A percentile compares a stretch with the other conserved stretches of the same genome.
Evolutionary conservation across 306 rosid genomes (phyloP).

Genomic region (Geum urbanum): DNA sequence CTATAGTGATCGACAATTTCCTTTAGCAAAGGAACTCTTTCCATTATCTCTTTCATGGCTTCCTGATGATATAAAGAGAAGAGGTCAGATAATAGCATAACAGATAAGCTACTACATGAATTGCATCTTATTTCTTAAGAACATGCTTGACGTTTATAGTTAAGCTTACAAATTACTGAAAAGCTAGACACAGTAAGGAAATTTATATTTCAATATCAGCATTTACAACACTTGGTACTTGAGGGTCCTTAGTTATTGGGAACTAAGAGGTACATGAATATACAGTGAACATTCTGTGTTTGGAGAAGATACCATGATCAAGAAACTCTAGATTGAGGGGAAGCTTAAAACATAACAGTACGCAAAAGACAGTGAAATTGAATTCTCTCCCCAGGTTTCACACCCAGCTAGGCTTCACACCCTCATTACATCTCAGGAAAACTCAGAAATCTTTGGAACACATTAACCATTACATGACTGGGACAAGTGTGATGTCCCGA

Average conservation of each 20-base stretch:
- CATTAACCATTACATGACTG: too few relatives aligned
- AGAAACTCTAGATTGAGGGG: too few relatives aligned
- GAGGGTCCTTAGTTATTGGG: neutral
- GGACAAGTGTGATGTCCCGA: too few relatives aligned
- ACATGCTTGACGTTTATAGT: neutral
- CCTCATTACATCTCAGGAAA: too few relatives aligned
- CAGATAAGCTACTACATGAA: neutral
- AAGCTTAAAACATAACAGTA: too few relatives aligned
- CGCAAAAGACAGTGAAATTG: too few relatives aligned
- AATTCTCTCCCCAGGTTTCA: too few relatives aligned
- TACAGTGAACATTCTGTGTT: neutral
- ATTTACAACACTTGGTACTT: neutral
- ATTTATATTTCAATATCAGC: neutral
- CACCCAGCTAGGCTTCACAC: too few relatives aligned
- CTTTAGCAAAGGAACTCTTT: slow-evolving; percentile 68
- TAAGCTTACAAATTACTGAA: neutral
- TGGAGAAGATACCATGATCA: neutral
- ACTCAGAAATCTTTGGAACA: too few relatives aligned
- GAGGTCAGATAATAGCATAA: slow-evolving; percentile 27
- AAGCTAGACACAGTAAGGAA: neutral
- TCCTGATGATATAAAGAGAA: slow-evolving; percentile 43
- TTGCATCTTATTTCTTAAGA: neutral
- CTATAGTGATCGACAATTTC: slow-evolving; percentile 82
- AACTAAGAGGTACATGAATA: neutral
- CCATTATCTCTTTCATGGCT: slow-evolving; percentile 73